A percentile compares a stretch with the other conserved stretches of the same genome.
Conservation (phyloP, 176 grass and related monocot species). For the Thinopyrum elongatum region DNA sequence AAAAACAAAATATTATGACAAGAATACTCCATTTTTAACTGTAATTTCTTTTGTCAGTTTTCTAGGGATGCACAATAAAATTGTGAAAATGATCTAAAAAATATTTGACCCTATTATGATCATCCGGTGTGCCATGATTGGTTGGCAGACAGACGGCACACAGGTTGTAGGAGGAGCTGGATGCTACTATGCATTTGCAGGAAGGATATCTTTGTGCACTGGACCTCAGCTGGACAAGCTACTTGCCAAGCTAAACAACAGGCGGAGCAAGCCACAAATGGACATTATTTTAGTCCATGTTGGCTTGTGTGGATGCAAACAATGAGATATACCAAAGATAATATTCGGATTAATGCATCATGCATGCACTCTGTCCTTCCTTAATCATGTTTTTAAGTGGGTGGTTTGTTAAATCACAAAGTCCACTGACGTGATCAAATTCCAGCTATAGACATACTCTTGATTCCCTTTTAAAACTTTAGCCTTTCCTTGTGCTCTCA, state of each 20-base stretch:
- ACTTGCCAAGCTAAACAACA: conserved; percentile 1
- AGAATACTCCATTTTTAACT: neutral
- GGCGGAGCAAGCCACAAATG: neutral
- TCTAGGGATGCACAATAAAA: neutral
- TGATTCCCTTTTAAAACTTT: too few species aligned
- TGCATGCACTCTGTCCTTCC: neutral
- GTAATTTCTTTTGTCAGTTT: neutral
- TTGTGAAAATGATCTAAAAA: neutral
- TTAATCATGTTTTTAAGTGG: neutral
- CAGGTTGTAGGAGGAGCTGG: conserved; percentile 24
- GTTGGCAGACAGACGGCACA: neutral
- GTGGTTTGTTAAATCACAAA: neutral
- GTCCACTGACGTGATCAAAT: conserved; percentile 1
- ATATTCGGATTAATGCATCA: neutral
- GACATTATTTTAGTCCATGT: conserved; percentile 2
- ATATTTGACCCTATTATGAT: neutral
- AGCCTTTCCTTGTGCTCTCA: neutral
- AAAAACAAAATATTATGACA: neutral
- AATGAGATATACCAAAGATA: conserved; percentile 32
- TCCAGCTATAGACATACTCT: neutral
- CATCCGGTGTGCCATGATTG: neutral
- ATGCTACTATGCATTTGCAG: neutral
- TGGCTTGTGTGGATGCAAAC: conserved; percentile 23
- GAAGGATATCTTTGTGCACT: conserved; percentile 28
- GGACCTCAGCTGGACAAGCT: conserved; percentile 36